Evolutionary conservation across 2,329 filamentous ascomycete genomes (phyloP).

Genomic region (Ceratocystiopsis minuta): DNA sequence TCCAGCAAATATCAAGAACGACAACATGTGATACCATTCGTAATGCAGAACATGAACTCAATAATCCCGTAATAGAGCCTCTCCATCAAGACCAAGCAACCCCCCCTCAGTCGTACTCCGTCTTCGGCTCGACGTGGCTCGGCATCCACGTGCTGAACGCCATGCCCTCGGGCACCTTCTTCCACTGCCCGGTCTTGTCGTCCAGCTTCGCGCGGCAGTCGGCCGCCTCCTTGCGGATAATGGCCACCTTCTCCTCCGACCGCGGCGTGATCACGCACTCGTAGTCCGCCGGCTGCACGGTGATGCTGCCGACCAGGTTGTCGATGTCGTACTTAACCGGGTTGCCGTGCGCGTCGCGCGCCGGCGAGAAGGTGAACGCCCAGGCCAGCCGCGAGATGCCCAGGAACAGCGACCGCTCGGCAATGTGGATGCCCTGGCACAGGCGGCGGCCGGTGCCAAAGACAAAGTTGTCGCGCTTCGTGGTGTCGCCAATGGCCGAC

Average conservation of each 20-base stretch:
- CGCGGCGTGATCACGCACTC: constrained; percentile 1
- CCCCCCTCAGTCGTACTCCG: not conserved
- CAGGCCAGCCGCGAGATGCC: constrained; percentile 29
- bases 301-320: constrained; percentile 1
- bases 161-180: constrained; percentile 2
- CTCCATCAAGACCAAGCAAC: no score
- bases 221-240: constrained; percentile 1
- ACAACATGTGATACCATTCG: no score
- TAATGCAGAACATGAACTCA: no score
- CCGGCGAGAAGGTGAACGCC: constrained; percentile 17
- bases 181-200: constrained; percentile 1
- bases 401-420: constrained; percentile 29
- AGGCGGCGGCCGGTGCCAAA: constrained; percentile 38
- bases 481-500: constrained; percentile 13
- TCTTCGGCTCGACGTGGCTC: not conserved
- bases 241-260: not conserved
- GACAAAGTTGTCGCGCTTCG: constrained; percentile 31
- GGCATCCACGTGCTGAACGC: constrained; percentile 4
- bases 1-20: no score
- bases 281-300: constrained; percentile 1
- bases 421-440: constrained; percentile 39
- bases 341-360: not conserved
- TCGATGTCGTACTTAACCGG: not conserved
- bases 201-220: constrained; percentile 1
- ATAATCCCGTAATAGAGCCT: no score